Evolutionary conservation across 768 basidiomycete species (phyloP).

Genomic region (Hericium coralloides): DNA sequence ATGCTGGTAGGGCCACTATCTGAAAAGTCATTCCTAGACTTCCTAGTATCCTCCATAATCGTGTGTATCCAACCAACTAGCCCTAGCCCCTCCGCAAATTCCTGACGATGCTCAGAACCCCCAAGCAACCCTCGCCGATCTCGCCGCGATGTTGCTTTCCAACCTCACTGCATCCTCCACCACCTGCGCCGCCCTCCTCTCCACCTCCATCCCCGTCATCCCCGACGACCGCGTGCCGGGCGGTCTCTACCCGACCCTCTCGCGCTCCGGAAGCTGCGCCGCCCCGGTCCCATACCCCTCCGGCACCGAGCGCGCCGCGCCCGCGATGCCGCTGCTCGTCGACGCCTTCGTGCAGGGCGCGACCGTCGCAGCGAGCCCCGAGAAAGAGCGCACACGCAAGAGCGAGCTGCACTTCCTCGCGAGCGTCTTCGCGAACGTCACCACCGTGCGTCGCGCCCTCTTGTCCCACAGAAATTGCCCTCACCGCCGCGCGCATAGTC

Average conservation of each 20-base stretch:
- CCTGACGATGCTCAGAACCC: constrained; percentile 52
- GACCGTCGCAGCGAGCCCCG: constrained; percentile 38
- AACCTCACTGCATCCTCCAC: constrained; percentile 76
- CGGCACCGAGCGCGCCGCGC: constrained; percentile 40
- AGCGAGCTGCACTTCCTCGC: constrained; percentile 86
- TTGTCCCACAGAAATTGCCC: background rate
- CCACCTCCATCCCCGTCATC: constrained; percentile 58
- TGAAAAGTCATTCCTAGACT: constrained; percentile 65
- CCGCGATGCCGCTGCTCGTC: constrained; percentile 73
- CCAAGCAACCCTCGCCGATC: constrained; percentile 84
- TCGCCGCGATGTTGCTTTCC: constrained; percentile 96
- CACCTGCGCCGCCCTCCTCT: constrained; percentile 55
- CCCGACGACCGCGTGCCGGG: constrained; percentile 37
- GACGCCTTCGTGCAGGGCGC: constrained; percentile 84
- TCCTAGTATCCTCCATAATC: constrained; percentile 84
- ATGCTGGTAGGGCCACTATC: constrained; percentile 56
- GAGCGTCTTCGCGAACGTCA: constrained; percentile 90
- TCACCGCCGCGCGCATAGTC: constrained; percentile 38
- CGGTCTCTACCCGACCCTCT: constrained; percentile 63
- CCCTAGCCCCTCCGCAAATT: background rate
- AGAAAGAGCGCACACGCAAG: constrained; percentile 50
- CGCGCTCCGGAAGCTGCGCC: constrained; percentile 72
- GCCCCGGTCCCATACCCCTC: constrained; percentile 65
- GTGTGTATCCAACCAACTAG: constrained; percentile 37
- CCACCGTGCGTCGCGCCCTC: constrained; percentile 43